A percentile compares a stretch with the other conserved stretches of the same genome.
These are phyloP conservation scores for Salicornia ramosissima DNA, from an alignment of 148 eudicot species.

Conservation along the genomic window DNA sequence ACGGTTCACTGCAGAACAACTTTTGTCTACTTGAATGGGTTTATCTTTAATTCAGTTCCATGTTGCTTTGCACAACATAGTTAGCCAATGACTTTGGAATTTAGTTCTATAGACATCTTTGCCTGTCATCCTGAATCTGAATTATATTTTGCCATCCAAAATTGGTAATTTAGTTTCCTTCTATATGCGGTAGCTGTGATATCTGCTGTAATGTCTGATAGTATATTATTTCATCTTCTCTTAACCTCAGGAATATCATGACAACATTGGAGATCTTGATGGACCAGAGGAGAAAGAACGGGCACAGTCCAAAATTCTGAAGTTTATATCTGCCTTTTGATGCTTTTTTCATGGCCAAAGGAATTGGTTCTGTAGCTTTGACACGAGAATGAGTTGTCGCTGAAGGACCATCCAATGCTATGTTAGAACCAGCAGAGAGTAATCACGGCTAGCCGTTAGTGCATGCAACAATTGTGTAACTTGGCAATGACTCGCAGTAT, in stretches of 20 bases:
- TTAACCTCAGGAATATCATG: conserved; percentile 72
- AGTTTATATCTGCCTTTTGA: conserved; percentile 65
- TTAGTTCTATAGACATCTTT: not conserved
- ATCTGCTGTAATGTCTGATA: not conserved
- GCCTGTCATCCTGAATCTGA: not conserved
- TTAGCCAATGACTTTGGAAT: not conserved
- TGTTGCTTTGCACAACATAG: not conserved
- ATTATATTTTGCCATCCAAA: not conserved
- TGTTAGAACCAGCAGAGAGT: too few species aligned
- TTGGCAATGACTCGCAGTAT: too few species aligned
- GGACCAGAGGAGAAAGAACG: conserved; percentile 99
- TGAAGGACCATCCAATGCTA: not conserved
- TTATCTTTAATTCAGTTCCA: too few species aligned
- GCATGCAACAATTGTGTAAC: too few species aligned
- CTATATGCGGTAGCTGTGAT: not conserved
- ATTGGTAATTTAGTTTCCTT: not conserved
- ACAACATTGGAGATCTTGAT: conserved; percentile 90
- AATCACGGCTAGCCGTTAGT: too few species aligned
- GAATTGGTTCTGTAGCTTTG: not conserved
- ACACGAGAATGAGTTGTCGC: not conserved
- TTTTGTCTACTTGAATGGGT: too few species aligned
- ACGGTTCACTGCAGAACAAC: too few species aligned
- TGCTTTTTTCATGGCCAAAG: not conserved
- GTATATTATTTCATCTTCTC: not conserved
- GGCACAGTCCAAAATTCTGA: conserved; percentile 71